Percentiles rank a stretch among this genome's conserved stretches.
Conservation (phyloP, 2,329 filamentous ascomycete species). For the Xylariaceae sp. region DNA sequence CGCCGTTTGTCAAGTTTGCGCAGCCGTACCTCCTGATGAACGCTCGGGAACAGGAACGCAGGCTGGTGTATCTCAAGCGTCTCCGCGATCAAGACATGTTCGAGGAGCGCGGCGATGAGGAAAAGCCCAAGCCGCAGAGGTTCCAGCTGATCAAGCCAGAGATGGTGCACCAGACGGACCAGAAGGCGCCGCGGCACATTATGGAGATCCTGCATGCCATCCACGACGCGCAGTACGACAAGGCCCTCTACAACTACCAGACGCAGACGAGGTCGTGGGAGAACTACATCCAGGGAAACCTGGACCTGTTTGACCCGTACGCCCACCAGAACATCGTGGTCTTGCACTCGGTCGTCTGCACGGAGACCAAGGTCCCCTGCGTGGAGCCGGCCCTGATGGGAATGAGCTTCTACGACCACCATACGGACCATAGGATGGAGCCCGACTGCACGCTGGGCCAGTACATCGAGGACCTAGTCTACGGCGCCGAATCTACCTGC, state of each 20-base stretch:
- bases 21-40: slow-evolving; percentile 91
- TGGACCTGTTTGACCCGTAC: slow-evolving; percentile 88
- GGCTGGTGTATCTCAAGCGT: slow-evolving; percentile 73
- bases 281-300: slow-evolving; percentile 81
- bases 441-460: slow-evolving; percentile 91
- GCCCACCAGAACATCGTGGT: slow-evolving; percentile 96
- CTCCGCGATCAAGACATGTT: slow-evolving; percentile 70
- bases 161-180: slow-evolving; percentile 83
- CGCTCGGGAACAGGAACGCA: slow-evolving; percentile 82
- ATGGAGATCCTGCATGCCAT: slow-evolving; percentile 92
- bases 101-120: slow-evolving; percentile 51
- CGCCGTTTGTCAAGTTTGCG: slow-evolving; percentile 91
- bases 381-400: slow-evolving; percentile 85
- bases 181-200: slow-evolving; percentile 76
- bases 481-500: slow-evolving; percentile 70
- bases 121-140: slow-evolving; percentile 60
- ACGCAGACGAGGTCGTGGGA: slow-evolving; percentile 97
- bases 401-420: slow-evolving; percentile 89
- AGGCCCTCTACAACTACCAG: slow-evolving; percentile 85
- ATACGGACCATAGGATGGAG: slow-evolving; percentile 62
- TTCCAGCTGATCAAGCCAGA: slow-evolving; percentile 92
- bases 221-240: slow-evolving; percentile 94
- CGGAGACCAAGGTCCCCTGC: slow-evolving; percentile 87
- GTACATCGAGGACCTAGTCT: slow-evolving; percentile 86
- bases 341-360: slow-evolving; percentile 89